phyloP scores from a whole-genome alignment of 2,329 filamentous ascomycete genomes.

The Ilyonectria mors-panacis region DNA sequence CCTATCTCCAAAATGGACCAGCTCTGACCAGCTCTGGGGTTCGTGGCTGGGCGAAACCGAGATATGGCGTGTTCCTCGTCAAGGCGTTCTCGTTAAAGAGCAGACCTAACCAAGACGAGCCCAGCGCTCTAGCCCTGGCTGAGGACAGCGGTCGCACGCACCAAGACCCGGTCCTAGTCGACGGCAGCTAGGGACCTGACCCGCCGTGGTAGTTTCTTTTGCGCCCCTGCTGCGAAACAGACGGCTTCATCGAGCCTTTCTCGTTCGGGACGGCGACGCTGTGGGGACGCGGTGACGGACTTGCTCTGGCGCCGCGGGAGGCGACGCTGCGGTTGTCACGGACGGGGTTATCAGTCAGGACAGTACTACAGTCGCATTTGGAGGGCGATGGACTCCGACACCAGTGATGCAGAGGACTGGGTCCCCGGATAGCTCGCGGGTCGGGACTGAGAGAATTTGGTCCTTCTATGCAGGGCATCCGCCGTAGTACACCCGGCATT shows the following conservation, averaged over 20 bases:
- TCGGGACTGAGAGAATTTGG: too few species aligned
- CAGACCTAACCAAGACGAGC: neutral
- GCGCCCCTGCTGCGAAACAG: slow-evolving; percentile 38
- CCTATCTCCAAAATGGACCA: neutral
- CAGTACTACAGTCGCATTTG: too few species aligned
- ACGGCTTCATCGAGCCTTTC: slow-evolving; percentile 35
- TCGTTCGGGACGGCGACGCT: slow-evolving; percentile 26
- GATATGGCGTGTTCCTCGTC: neutral
- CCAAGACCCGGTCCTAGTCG: slow-evolving; percentile 12
- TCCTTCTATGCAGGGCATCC: neutral
- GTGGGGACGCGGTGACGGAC: slow-evolving; percentile 7
- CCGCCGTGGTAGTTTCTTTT: slow-evolving; percentile 20
- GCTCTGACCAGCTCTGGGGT: neutral
- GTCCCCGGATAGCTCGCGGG: too few species aligned
- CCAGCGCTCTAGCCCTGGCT: neutral
- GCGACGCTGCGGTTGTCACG: slow-evolving; percentile 10
- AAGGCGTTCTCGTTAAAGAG: neutral
- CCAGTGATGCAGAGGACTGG: too few species aligned
- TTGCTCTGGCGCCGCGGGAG: neutral
- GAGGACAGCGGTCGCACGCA: slow-evolving; percentile 1
- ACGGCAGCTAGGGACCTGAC: slow-evolving; percentile 29
- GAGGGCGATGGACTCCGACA: too few species aligned
- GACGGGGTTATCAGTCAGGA: slow-evolving; percentile 5
- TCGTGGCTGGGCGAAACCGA: slow-evolving; percentile 1
- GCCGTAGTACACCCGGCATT: neutral